Conservation (phyloP, 2,329 filamentous ascomycete species). For the Arthrobotrys musiformis region DNA sequence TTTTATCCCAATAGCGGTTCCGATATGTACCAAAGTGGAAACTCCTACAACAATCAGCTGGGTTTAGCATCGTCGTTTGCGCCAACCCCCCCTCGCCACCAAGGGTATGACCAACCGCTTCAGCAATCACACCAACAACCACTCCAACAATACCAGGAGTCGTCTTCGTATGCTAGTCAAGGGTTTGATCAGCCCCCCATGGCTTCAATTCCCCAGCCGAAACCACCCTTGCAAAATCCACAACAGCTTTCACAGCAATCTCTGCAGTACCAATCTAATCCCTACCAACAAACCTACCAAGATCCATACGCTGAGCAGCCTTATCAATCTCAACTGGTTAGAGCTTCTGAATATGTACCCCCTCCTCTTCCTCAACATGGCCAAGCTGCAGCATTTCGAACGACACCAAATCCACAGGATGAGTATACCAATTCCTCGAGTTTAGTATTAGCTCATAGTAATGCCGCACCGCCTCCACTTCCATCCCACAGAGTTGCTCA, state of each 20-base stretch:
- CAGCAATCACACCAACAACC: constrained; percentile 1
- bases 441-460: constrained; percentile 7
- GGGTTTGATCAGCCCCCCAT: constrained; percentile 39
- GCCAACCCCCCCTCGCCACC: constrained; percentile 25
- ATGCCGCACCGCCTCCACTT: constrained; percentile 28
- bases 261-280: constrained; percentile 17
- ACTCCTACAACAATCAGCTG: constrained; percentile 38
- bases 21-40: constrained; percentile 29
- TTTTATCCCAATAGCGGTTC: constrained; percentile 33
- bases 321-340: constrained; percentile 45
- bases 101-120: constrained; percentile 36
- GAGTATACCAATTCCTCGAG: constrained; percentile 32
- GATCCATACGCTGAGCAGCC: constrained; percentile 31
- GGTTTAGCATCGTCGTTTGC: constrained; percentile 28
- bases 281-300: constrained; percentile 39
- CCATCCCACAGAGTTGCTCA: constrained; percentile 37
- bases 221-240: constrained; percentile 17
- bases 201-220: background rate
- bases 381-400: constrained; percentile 31
- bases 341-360: constrained; percentile 37
- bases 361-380: constrained; percentile 35
- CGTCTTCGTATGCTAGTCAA: constrained; percentile 15
- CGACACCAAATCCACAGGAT: constrained; percentile 20
- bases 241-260: constrained; percentile 13
- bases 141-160: constrained; percentile 27